phyloP scores from a whole-genome alignment of 305 asterid genomes.

The Fraxinus platypoda region DNA sequence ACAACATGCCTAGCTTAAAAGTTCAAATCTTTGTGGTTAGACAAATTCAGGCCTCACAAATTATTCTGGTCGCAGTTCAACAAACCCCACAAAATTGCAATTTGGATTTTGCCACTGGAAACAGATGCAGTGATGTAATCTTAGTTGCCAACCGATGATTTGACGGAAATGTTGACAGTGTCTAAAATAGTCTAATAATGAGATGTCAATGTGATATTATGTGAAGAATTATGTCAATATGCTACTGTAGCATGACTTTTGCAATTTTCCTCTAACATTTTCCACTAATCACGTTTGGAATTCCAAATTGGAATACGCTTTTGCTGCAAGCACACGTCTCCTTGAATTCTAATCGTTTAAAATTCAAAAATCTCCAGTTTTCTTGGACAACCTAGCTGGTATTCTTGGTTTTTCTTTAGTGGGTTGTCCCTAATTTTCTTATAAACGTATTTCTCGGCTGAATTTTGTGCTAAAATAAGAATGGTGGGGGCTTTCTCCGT shows the following conservation, averaged over 20 bases:
- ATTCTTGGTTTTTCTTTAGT: conserved; percentile 4
- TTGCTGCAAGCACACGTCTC: conserved; percentile 32
- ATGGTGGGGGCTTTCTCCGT: conserved; percentile 56
- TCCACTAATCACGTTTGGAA: not conserved
- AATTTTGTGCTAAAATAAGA: not conserved
- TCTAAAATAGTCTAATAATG: no score
- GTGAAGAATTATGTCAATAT: no score
- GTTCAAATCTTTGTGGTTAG: conserved; percentile 34
- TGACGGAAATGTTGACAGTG: no score
- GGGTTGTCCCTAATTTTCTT: conserved; percentile 26
- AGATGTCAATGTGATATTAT: no score
- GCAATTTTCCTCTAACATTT: not conserved
- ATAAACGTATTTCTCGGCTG: not conserved
- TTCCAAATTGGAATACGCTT: conserved; percentile 28
- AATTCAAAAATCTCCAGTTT: conserved; percentile 25
- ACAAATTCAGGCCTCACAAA: conserved; percentile 47
- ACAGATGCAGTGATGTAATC: no score
- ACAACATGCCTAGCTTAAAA: not conserved
- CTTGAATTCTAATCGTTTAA: not conserved
- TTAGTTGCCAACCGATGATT: no score
- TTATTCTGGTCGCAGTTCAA: conserved; percentile 45
- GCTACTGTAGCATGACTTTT: not conserved
- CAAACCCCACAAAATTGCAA: conserved; percentile 16
- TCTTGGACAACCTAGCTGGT: conserved; percentile 26
- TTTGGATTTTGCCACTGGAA: no score